Evolutionary conservation across 2,329 filamentous ascomycete species (phyloP).

Genomic region (Drechmeria coniospora): DNA sequence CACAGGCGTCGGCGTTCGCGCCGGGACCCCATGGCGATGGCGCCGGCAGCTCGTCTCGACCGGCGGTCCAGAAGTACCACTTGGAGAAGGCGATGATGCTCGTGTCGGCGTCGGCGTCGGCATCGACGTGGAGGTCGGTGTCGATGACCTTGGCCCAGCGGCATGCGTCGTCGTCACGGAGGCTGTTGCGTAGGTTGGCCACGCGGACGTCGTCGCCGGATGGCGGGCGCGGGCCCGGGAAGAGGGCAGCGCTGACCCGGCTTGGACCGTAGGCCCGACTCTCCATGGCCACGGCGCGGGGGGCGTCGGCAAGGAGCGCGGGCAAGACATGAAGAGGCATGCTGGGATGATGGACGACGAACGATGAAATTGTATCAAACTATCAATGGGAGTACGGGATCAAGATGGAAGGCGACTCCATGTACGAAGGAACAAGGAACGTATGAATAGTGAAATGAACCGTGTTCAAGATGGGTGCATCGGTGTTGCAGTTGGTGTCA

Average conservation of each 20-base stretch:
- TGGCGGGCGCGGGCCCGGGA: conserved; percentile 8
- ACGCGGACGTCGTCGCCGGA: conserved; percentile 9
- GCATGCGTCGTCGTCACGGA: conserved; percentile 12
- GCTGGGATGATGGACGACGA: not conserved
- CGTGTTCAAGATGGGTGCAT: too few relatives aligned
- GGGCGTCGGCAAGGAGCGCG: conserved; percentile 19
- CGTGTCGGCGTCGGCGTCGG: conserved; percentile 11
- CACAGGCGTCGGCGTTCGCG: conserved; percentile 17
- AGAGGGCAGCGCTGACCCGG: conserved; percentile 16
- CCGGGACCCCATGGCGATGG: conserved; percentile 13
- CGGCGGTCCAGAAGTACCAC: conserved; percentile 17
- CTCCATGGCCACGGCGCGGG: conserved; percentile 21
- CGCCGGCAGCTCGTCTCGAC: conserved; percentile 9
- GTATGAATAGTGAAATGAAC: too few relatives aligned
- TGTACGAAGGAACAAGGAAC: not conserved
- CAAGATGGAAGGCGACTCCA: not conserved
- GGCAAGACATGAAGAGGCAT: conserved; percentile 23
- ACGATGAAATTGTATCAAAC: too few relatives aligned
- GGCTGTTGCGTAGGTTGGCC: conserved; percentile 8
- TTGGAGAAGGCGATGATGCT: conserved; percentile 20
- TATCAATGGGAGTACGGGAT: not conserved
- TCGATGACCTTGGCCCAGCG: conserved; percentile 22
- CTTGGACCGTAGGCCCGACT: conserved; percentile 18
- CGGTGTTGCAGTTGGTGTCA: too few relatives aligned
- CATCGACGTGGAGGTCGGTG: conserved; percentile 9